Conservation (phyloP, 768 basidiomycete genomes). For the Lactarius hengduanensis region DNA sequence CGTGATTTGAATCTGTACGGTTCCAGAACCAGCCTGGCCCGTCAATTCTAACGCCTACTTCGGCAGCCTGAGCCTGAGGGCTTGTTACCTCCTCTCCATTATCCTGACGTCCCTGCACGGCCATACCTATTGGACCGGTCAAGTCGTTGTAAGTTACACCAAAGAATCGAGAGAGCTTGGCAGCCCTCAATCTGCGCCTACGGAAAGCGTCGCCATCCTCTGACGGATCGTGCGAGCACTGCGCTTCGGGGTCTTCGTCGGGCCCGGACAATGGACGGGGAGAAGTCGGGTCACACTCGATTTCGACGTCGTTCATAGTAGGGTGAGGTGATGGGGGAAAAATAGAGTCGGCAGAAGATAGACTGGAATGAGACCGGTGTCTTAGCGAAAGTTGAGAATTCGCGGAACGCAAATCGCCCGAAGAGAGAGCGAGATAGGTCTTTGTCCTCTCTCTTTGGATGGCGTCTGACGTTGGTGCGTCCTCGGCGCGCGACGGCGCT, state of each 20-base stretch:
- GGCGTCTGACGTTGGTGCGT: conserved; percentile 4
- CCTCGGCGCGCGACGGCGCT: conserved; percentile 33
- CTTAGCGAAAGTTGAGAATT: not conserved
- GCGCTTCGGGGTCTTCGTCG: conserved; percentile 3
- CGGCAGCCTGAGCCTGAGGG: not conserved
- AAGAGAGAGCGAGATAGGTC: conserved; percentile 26
- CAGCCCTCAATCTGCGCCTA: conserved; percentile 45
- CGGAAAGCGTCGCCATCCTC: conserved; percentile 29
- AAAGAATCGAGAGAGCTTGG: conserved; percentile 57
- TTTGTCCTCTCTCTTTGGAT: conserved; percentile 31
- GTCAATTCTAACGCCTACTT: conserved; percentile 23
- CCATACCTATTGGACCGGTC: conserved; percentile 20
- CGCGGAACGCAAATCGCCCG: conserved; percentile 7
- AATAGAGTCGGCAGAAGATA: conserved; percentile 20
- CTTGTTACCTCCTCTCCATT: not conserved
- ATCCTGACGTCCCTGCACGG: not conserved
- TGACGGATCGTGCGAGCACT: not conserved
- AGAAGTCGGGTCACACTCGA: conserved; percentile 6
- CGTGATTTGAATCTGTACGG: conserved; percentile 1
- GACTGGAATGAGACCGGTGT: conserved; percentile 16
- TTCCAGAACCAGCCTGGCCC: conserved; percentile 25
- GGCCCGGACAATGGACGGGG: not conserved
- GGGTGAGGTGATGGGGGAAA: not conserved
- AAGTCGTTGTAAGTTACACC: conserved; percentile 52
- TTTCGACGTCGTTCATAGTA: not conserved